Conservation (phyloP, 257 asterid genomes). For the Solanum piurae region DNA sequence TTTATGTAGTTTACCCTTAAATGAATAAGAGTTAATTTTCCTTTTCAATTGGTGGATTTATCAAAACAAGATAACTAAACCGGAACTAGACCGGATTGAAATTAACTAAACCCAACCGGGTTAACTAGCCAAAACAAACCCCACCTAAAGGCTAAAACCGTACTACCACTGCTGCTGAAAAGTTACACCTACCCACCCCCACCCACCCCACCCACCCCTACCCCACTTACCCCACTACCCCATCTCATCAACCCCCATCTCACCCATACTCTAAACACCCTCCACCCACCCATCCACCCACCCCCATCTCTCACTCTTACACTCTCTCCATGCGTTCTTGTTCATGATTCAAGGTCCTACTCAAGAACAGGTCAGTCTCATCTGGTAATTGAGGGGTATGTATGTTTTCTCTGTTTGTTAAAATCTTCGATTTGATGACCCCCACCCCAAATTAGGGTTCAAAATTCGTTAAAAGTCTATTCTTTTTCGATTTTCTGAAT, state of each 20-base stretch:
- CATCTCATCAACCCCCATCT: not conserved
- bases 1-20: too few species aligned
- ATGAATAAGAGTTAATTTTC: not conserved
- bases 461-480: not conserved
- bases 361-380: not conserved
- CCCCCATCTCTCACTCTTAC: not conserved
- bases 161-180: not conserved
- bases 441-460: not conserved
- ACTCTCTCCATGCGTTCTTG: not conserved
- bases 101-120: not conserved
- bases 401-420: not conserved
- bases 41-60: not conserved
- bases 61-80: not conserved
- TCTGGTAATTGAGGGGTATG: constrained; percentile 1
- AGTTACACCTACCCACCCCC: not conserved
- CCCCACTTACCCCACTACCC: not conserved
- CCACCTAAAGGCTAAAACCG: not conserved
- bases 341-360: not conserved
- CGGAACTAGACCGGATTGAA: not conserved
- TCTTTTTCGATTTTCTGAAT: not conserved
- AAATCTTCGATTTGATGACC: not conserved
- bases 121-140: not conserved
- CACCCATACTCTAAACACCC: not conserved
- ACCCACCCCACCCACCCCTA: not conserved
- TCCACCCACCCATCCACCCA: not conserved